phyloP scores from a whole-genome alignment of 106 monocot genomes.

The Apostasia ramifera region DNA sequence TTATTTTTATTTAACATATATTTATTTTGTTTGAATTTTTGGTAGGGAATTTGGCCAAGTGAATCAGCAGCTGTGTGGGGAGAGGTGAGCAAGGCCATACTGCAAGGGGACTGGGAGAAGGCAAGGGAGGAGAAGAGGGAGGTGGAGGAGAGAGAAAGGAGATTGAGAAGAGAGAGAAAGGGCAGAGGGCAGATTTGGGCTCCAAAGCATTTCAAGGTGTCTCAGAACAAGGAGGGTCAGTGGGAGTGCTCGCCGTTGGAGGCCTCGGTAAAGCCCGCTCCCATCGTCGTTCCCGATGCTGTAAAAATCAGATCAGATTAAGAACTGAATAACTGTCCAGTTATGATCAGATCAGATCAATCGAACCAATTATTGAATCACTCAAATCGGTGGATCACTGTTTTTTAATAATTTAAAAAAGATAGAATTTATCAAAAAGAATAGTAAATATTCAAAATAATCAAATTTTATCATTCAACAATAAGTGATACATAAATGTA shows the following conservation, averaged over 20 bases:
- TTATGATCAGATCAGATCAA: too few relatives aligned
- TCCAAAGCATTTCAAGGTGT: constrained; percentile 61
- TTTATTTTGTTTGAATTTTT: background rate
- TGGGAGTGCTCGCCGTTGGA: constrained; percentile 79
- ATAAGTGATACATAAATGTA: too few relatives aligned
- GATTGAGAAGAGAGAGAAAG: constrained; percentile 38
- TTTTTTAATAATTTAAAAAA: too few relatives aligned
- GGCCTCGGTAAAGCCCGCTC: constrained; percentile 48
- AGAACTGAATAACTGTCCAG: too few relatives aligned
- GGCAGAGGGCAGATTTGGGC: constrained; percentile 42
- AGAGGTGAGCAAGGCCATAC: constrained; percentile 58
- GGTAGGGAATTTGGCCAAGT: constrained; percentile 41
- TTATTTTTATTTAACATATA: too few relatives aligned
- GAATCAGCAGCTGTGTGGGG: constrained; percentile 80
- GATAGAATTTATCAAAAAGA: too few relatives aligned
- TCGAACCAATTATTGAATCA: too few relatives aligned
- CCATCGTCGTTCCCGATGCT: constrained; percentile 30
- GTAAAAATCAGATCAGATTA: too few relatives aligned
- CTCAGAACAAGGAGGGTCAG: constrained; percentile 44
- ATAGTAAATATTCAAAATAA: too few relatives aligned
- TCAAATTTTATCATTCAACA: too few relatives aligned
- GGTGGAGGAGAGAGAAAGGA: constrained; percentile 69
- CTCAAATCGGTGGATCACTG: too few relatives aligned
- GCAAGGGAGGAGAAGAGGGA: constrained; percentile 54
- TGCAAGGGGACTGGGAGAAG: constrained; percentile 70